Conservation (phyloP, 2,329 filamentous ascomycete species). For the Xylaria arbuscula region DNA sequence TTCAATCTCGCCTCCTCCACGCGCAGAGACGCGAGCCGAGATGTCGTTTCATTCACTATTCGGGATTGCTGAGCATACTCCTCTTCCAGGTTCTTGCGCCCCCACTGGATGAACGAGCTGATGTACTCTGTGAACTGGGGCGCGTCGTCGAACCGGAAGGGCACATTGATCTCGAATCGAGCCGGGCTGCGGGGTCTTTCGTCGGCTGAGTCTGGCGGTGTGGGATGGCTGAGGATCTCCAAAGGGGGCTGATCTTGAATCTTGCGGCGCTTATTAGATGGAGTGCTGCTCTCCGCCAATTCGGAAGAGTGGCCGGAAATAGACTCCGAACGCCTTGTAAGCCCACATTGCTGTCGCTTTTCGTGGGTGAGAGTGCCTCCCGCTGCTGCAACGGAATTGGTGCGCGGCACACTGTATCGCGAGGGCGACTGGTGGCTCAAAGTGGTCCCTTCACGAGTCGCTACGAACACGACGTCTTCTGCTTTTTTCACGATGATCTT, state of each 20-base stretch:
- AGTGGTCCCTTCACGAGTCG: not conserved
- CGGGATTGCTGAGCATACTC: not conserved
- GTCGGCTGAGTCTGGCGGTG: no score
- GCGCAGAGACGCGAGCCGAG: not conserved
- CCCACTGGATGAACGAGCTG: not conserved
- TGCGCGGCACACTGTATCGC: no score
- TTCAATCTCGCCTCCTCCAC: not conserved
- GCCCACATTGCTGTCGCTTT: not conserved
- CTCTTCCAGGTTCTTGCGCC: not conserved
- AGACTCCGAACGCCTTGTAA: not conserved
- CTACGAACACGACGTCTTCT: not conserved
- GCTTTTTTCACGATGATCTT: not conserved
- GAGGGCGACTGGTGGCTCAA: no score
- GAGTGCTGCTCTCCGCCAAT: not conserved
- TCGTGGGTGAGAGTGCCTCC: no score
- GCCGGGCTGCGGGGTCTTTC: not conserved
- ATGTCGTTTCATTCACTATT: not conserved
- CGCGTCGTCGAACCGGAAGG: not conserved
- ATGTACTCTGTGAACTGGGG: not conserved
- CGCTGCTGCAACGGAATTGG: not conserved
- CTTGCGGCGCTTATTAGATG: not conserved
- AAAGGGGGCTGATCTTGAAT: not conserved
- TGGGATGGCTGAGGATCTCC: not conserved
- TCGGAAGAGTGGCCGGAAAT: not conserved
- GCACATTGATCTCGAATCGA: not conserved